Evolutionary conservation across 2,329 filamentous ascomycete genomes (phyloP).

Genomic region (Annulohypoxylon truncatum): DNA sequence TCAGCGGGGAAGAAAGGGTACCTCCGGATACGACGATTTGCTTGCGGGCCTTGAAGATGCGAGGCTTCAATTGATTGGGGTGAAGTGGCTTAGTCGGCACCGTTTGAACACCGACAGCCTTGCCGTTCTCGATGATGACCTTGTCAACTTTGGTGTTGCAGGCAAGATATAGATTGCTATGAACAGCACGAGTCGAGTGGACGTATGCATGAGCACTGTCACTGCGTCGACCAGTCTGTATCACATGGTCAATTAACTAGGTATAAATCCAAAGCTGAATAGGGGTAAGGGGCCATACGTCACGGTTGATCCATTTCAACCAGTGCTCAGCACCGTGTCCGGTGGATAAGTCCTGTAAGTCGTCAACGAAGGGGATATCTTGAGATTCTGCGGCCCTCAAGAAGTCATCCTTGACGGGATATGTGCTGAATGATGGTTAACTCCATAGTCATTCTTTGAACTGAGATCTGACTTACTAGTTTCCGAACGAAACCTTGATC

Average conservation of each 20-base stretch:
- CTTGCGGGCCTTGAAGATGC: constrained; percentile 75
- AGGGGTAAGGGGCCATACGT: constrained; percentile 52
- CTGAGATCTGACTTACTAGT: constrained; percentile 61
- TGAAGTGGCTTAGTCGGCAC: constrained; percentile 76
- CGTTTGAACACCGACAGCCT: constrained; percentile 77
- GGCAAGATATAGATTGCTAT: constrained; percentile 77
- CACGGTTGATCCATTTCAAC: constrained; percentile 87
- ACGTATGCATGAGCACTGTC: constrained; percentile 84
- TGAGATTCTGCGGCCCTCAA: constrained; percentile 77
- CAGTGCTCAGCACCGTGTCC: constrained; percentile 81
- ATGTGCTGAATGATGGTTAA: constrained; percentile 60
- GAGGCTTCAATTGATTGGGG: constrained; percentile 61
- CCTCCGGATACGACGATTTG: constrained; percentile 79
- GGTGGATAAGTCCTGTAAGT: constrained; percentile 77
- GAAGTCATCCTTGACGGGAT: constrained; percentile 86
- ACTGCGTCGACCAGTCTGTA: constrained; percentile 73
- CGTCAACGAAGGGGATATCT: constrained; percentile 78
- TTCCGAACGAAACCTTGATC: constrained; percentile 85
- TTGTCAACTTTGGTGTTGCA: constrained; percentile 84
- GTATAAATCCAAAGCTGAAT: background rate
- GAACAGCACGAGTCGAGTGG: constrained; percentile 77
- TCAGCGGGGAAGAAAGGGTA: constrained; percentile 78
- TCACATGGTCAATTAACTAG: constrained; percentile 7
- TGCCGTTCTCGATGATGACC: constrained; percentile 77
- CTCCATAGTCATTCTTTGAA: constrained; percentile 6